phyloP scores from a whole-genome alignment of 805 yeast genomes.

The Wickerhamomyces rabaulensis region DNA sequence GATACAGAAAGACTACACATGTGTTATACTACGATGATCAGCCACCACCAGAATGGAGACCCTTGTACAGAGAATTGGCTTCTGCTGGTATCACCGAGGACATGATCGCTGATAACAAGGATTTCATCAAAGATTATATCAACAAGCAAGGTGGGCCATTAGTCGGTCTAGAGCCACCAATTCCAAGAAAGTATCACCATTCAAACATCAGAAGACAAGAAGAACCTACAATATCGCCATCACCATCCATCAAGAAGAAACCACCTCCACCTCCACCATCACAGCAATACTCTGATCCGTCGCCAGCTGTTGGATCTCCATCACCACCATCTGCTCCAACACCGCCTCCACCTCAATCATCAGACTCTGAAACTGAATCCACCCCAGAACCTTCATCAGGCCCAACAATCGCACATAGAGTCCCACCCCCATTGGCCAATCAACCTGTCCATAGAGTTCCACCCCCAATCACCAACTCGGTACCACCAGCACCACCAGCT shows the following conservation, averaged over 20 bases:
- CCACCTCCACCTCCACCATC: conserved; percentile 1
- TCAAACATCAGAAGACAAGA: background rate
- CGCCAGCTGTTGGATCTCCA: conserved; percentile 27
- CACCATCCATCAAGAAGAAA: conserved; percentile 9
- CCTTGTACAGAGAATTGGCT: conserved; percentile 66
- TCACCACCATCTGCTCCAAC: conserved; percentile 8
- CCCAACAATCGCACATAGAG: conserved; percentile 12
- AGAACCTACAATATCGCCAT: conserved; percentile 9
- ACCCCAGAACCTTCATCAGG: conserved; percentile 2
- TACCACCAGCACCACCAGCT: conserved; percentile 4
- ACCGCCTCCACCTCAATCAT: conserved; percentile 8
- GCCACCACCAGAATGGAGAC: conserved; percentile 84
- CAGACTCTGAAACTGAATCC: background rate
- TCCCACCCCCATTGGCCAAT: conserved; percentile 24
- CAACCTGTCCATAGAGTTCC: conserved; percentile 17
- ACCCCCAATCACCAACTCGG: conserved; percentile 17
- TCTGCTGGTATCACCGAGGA: conserved; percentile 62
- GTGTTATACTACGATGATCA: conserved; percentile 67
- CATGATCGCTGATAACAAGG: conserved; percentile 77
- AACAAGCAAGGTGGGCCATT: conserved; percentile 32
- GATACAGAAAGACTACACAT: conserved; percentile 52
- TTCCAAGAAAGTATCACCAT: conserved; percentile 24
- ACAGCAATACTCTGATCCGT: conserved; percentile 29
- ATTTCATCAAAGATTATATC: conserved; percentile 79
- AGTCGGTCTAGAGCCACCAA: conserved; percentile 22